phyloP scores from a whole-genome alignment of 176 grass and related monocot genomes.

The Bonia amplexicaulis region DNA sequence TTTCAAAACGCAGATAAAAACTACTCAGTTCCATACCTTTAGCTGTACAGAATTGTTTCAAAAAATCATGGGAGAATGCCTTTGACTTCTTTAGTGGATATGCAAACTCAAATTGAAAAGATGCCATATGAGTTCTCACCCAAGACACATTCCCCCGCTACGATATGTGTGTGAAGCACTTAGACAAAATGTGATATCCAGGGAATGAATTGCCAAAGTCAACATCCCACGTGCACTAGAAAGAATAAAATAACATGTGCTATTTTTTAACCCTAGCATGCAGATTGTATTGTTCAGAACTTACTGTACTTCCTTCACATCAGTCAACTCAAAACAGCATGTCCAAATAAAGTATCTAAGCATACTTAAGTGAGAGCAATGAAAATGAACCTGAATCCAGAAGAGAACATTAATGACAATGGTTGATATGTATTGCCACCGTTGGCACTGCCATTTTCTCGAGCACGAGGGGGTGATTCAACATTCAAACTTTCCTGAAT shows the following conservation, averaged over 20 bases:
- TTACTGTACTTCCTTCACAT: slow-evolving; percentile 12
- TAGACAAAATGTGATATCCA: background rate
- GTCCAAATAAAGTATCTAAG: slow-evolving; percentile 2
- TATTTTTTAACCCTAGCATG: background rate
- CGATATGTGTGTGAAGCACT: background rate
- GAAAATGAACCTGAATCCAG: slow-evolving; percentile 67
- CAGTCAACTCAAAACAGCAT: background rate
- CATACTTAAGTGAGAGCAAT: slow-evolving; percentile 10
- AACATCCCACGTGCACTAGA: background rate
- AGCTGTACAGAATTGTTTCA: background rate
- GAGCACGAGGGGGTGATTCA: slow-evolving; percentile 56
- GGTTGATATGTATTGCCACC: slow-evolving; percentile 62
- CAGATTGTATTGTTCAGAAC: background rate
- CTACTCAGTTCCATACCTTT: background rate
- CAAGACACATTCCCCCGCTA: background rate
- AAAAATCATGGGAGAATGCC: background rate
- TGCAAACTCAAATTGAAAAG: slow-evolving; percentile 9
- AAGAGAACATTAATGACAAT: slow-evolving; percentile 58
- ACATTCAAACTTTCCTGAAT: slow-evolving; percentile 91
- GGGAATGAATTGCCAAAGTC: background rate
- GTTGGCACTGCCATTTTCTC: slow-evolving; percentile 34
- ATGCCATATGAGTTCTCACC: background rate
- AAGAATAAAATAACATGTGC: background rate
- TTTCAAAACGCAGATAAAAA: background rate
- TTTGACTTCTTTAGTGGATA: background rate